These are phyloP conservation scores for Phalaenopsis hybrid DNA, from an alignment of 116 monocot species.

Conservation along the genomic window DNA sequence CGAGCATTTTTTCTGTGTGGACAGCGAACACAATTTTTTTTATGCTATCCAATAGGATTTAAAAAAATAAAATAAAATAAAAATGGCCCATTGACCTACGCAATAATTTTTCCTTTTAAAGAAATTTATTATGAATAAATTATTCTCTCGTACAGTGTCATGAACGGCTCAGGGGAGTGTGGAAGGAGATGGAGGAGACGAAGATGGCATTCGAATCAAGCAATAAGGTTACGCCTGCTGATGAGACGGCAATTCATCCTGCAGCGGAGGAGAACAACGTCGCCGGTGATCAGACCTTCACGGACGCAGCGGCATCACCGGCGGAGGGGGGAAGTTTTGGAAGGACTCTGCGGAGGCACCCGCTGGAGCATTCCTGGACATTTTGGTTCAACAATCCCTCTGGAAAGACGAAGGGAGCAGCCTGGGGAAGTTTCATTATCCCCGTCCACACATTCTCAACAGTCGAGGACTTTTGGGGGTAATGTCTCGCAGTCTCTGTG, in stretches of 20 bases:
- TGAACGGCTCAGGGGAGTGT: neutral
- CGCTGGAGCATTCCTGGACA: slow-evolving; percentile 22
- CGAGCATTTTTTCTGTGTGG: no score
- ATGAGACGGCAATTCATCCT: neutral
- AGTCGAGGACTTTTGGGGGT: slow-evolving; percentile 29
- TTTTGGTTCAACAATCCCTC: slow-evolving; percentile 28
- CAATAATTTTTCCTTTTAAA: no score
- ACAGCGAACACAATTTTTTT: no score
- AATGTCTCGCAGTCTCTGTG: neutral
- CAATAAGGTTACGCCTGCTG: slow-evolving; percentile 5
- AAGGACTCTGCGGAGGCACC: neutral
- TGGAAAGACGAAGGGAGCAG: slow-evolving; percentile 12
- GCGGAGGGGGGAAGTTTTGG: neutral
- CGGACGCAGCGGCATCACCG: neutral
- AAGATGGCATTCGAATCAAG: neutral
- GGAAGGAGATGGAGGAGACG: neutral
- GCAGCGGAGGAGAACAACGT: slow-evolving; percentile 7
- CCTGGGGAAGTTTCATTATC: slow-evolving; percentile 24
- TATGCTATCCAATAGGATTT: no score
- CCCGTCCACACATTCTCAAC: slow-evolving; percentile 20
- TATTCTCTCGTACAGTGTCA: neutral
- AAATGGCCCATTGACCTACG: no score
- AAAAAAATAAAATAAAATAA: no score
- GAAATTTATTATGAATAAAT: no score
- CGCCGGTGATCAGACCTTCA: neutral